Evolutionary conservation across 2,329 filamentous ascomycete species (phyloP), one percentile per base, ranked within the genome.

Genomic region (Colletotrichum sp.): DNA sequence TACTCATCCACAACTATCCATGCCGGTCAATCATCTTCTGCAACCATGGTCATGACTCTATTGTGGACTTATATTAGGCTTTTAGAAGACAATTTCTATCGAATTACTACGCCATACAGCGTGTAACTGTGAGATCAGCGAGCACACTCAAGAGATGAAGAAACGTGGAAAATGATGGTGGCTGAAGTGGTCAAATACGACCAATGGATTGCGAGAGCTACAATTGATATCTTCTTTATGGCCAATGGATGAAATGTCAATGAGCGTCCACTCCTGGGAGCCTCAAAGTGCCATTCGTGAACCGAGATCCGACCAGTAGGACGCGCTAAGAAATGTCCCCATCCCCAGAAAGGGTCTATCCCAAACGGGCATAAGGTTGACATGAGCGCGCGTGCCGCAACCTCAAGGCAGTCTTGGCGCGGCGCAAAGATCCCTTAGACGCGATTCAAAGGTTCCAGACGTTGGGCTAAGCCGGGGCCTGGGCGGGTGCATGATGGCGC

Each of bases 371-470:
- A 6, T 9, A 21, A 15, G 12, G 24, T 30, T 32, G 59, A 61
- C 28, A n/a, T 13, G 26, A 30, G 28, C 59, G 26, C 59, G 28
- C 18, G 13, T 61, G 28, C 57, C 57, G 24, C 57, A 61, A 12
- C 9, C 57, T 61, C 18, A 34, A 32, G 28, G 16, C 8, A 32
- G 66, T 28, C 55, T 70, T 68, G 52, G 66, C 52, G 32, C 48
- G 39, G 43, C 28, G 65, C 67, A 74, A 74, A 74, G 28, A 71
- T 74, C 16, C 72, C 72, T 52, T 32, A 24, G 55, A 28, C 55
- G 60, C 12, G 30, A 70, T 59, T 30, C 67, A 74, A 74, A 71
- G 67, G 67, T 74, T 66, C 72, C 71, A 59, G 43, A 36, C 30
- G 36, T 12, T 61, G 24, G 15, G 26, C 69, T 48, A 34, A 39